These are phyloP conservation scores for Populus alba DNA, from an alignment of 345 rosid genomes.

Conservation along the genomic window DNA sequence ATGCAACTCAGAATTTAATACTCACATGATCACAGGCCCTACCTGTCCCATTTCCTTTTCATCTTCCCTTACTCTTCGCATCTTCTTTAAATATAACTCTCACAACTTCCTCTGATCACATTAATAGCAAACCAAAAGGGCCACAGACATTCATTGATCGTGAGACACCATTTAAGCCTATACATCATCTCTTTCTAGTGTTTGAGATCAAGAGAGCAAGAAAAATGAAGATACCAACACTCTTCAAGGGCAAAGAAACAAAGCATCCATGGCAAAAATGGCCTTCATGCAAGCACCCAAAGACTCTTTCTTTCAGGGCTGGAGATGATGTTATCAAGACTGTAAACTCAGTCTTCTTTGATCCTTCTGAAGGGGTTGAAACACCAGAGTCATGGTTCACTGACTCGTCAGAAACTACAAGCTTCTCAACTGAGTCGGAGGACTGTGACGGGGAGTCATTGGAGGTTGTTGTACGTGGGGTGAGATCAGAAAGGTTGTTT, in stretches of 20 bases:
- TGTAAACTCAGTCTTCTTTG: constrained; percentile 61
- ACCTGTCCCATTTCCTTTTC: constrained; percentile 6
- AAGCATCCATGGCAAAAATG: constrained; percentile 35
- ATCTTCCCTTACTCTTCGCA: not conserved
- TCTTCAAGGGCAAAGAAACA: constrained; percentile 37
- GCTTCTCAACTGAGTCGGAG: constrained; percentile 29
- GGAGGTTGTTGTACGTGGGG: constrained; percentile 56
- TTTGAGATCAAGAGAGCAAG: constrained; percentile 4
- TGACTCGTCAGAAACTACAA: constrained; percentile 35
- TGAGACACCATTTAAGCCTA: not conserved
- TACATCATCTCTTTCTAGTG: not conserved
- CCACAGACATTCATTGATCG: not conserved
- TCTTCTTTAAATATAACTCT: constrained; percentile 32
- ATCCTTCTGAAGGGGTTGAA: constrained; percentile 22
- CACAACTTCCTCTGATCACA: constrained; percentile 27
- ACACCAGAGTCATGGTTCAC: constrained; percentile 49
- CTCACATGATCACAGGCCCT: constrained; percentile 24
- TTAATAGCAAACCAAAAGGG: constrained; percentile 13
- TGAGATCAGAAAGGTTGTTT: constrained; percentile 60
- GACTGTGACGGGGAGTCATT: constrained; percentile 22
- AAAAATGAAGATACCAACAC: constrained; percentile 49
- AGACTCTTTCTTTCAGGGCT: constrained; percentile 58
- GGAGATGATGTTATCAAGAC: constrained; percentile 63
- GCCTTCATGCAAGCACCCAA: constrained; percentile 57
- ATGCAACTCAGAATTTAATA: constrained; percentile 23